phyloP scores from a whole-genome alignment of 2,329 filamentous ascomycete species.

The Plectosphaerella plurivora region DNA sequence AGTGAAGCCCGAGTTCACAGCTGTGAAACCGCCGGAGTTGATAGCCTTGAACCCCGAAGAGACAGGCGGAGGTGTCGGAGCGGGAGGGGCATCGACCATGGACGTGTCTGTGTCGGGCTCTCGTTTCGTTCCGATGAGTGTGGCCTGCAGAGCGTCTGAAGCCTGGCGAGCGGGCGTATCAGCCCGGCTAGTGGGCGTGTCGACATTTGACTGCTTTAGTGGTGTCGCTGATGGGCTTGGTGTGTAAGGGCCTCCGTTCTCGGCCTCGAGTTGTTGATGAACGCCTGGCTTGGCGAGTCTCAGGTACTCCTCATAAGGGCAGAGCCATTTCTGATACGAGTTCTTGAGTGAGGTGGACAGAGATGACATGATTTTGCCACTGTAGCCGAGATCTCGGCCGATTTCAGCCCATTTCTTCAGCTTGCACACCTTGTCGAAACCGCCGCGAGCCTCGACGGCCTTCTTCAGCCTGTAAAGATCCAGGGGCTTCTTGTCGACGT shows the following conservation, averaged over 20 bases:
- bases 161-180: constrained; percentile 64
- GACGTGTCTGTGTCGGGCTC: constrained; percentile 43
- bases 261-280: constrained; percentile 90
- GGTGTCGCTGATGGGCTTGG: constrained; percentile 68
- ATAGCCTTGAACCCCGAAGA: constrained; percentile 56
- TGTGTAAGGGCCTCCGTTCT: constrained; percentile 88
- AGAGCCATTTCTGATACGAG: constrained; percentile 94
- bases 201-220: constrained; percentile 59
- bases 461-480: constrained; percentile 96
- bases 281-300: constrained; percentile 88
- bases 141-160: constrained; percentile 47
- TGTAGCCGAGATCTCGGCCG: constrained; percentile 92
- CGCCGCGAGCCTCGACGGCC: constrained; percentile 88
- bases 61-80: constrained; percentile 31
- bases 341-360: constrained; percentile 97
- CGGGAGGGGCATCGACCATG: constrained; percentile 39
- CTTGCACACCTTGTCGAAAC: constrained; percentile 96
- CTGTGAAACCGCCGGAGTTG: constrained; percentile 59
- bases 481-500: constrained; percentile 94
- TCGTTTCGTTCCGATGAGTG: constrained; percentile 38
- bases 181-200: constrained; percentile 54
- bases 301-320: constrained; percentile 94
- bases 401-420: constrained; percentile 99
- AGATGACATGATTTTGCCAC: constrained; percentile 99
- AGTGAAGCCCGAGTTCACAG: constrained; percentile 68